Evolutionary conservation across 352 stramenopile genomes (phyloP), one percentile per base, ranked within the genome.

Genomic region (Phytophthora capsici): DNA sequence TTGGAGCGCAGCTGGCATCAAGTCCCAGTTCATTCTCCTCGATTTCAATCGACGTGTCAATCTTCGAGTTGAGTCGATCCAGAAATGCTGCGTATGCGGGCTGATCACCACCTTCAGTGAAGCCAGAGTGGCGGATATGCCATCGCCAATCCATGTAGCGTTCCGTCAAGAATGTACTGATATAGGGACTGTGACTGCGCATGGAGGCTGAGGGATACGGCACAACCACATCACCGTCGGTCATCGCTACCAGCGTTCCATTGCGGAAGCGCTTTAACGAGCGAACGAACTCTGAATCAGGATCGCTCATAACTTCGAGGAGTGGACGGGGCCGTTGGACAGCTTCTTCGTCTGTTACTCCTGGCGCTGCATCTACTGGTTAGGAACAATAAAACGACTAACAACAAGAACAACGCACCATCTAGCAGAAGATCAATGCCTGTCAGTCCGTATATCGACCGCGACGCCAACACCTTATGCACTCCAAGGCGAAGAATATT

Each of bases 181-280:
- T 69, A 53, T 90, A 94, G 6, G 78, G 84, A 55, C 82, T 92
- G 60, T 80, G 78, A 49, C 78, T 94, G 26, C 79, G 80, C 54
- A 94, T 88, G 30, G 86, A 88, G 7, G 82, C 83, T 4, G 86
- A 92, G 5, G 83, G 67, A 28, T 86, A 92, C 22, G 83, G 86
- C 26, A 94, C 86, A 28, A 92, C 67, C 16, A 92, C 60, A 36
- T 94, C 86, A 23, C 86, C 86, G 20, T 94, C 83, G 10, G 84
- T 86, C 76, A 94, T 88, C 14, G 86, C 86, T 17, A 94, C 68
- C 25, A 93, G 63, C 13, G 84, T 93, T 40, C 84, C 84, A 51
- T 82, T 55, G 13, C 62, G 68, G 36, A 93, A 93, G 22, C 64
- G 68, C 17, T 75, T 78, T 10, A 93, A 66, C n/a, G 82, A 81